Conservation (phyloP, 441 rosid genomes). For the Populus hybrid region DNA sequence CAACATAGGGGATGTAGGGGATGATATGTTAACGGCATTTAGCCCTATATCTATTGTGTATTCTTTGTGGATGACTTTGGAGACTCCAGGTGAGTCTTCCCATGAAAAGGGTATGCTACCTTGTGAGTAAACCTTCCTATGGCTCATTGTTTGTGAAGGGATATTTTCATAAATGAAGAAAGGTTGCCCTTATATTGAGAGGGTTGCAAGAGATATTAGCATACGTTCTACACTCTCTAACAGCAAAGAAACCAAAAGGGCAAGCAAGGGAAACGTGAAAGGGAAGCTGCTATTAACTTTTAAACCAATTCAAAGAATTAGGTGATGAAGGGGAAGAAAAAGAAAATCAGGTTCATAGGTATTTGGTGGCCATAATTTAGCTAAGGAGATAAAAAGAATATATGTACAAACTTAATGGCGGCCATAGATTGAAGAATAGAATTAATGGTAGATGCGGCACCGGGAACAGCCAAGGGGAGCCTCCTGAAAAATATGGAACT, state of each 20-base stretch:
- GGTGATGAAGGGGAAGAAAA: conserved; percentile 30
- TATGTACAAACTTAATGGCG: not conserved
- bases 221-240: conserved; percentile 33
- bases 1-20: not conserved
- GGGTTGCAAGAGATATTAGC: conserved; percentile 14
- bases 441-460: not conserved
- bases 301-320: conserved; percentile 23
- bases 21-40: conserved; percentile 11
- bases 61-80: conserved; percentile 29
- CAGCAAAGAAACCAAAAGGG: conserved; percentile 22
- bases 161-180: not conserved
- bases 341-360: conserved; percentile 18
- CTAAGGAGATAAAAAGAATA: not conserved
- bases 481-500: not conserved
- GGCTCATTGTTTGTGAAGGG: conserved; percentile 28
- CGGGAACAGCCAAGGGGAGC: not conserved
- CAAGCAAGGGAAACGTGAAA: conserved; percentile 42
- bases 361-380: not conserved
- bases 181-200: not conserved
- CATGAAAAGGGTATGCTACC: conserved; percentile 67
- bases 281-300: conserved; percentile 24
- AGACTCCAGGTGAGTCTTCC: conserved; percentile 60
- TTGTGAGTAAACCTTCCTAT: conserved; percentile 44
- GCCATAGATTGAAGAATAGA: not conserved
- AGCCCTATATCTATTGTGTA: not conserved